Conservation (phyloP, 106 monocot species). For the Iris macrosiphon region DNA sequence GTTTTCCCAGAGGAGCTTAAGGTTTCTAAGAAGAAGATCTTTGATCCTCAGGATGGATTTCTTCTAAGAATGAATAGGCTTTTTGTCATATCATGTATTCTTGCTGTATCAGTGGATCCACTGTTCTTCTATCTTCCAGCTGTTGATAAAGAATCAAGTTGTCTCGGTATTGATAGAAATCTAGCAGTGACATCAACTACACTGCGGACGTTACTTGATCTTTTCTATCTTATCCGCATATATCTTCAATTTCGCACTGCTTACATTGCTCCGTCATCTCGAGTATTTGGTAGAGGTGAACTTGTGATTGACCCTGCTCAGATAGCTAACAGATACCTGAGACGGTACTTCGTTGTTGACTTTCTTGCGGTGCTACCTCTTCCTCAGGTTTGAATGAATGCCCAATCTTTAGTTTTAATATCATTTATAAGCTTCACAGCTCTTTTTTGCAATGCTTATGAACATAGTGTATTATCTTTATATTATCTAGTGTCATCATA, state of each 20-base stretch:
- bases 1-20: constrained; percentile 78
- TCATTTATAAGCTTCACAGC: background rate
- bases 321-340: constrained; percentile 69
- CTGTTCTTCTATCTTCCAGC: constrained; percentile 83
- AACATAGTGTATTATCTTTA: too few relatives aligned
- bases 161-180: constrained; percentile 70
- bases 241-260: constrained; percentile 79
- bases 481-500: background rate
- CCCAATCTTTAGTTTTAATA: background rate
- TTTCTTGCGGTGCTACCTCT: constrained; percentile 80
- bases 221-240: constrained; percentile 66
- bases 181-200: constrained; percentile 61
- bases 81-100: constrained; percentile 62
- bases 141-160: constrained; percentile 31
- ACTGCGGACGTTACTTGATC: constrained; percentile 69
- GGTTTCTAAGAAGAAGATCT: constrained; percentile 67
- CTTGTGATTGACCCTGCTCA: constrained; percentile 71
- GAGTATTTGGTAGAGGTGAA: constrained; percentile 93
- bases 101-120: constrained; percentile 79
- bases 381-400: constrained; percentile 64
- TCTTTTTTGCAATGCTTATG: background rate
- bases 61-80: constrained; percentile 66
- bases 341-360: constrained; percentile 57
- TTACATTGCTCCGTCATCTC: constrained; percentile 85
- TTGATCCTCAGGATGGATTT: constrained; percentile 73